phyloP scores from a whole-genome alignment of 83 land plant species.

The Picea abies region DNA sequence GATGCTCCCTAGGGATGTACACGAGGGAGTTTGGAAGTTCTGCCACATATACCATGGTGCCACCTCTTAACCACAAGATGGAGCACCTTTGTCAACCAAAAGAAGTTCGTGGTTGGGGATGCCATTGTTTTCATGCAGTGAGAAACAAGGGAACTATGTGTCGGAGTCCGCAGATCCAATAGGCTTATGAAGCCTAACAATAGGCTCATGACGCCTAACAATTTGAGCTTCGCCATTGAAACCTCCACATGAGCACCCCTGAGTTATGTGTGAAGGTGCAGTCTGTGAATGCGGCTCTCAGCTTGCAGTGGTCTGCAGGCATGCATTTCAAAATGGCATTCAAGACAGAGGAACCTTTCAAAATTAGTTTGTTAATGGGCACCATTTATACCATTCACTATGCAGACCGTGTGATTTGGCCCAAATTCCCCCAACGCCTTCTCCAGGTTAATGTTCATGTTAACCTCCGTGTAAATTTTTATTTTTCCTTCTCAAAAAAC shows the following conservation, averaged over 20 bases:
- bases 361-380: conserved; percentile 97
- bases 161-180: no score
- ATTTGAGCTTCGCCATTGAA: conserved; percentile 36
- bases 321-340: conserved; percentile 96
- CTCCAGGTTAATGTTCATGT: conserved; percentile 61
- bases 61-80: conserved; percentile 95
- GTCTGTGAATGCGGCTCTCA: conserved; percentile 65
- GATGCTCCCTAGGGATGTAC: conserved; percentile 85
- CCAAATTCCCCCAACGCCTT: conserved; percentile 92
- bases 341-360: conserved; percentile 87
- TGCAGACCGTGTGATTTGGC: conserved; percentile 81
- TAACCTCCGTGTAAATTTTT: no score
- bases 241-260: conserved; percentile 77
- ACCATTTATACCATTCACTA: conserved; percentile 73
- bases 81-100: conserved; percentile 92
- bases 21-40: conserved; percentile 91
- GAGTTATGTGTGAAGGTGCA: conserved; percentile 83
- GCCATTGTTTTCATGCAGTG: conserved; percentile 83
- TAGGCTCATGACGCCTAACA: conserved; percentile 10
- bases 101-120: conserved; percentile 95
- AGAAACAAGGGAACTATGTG: conserved; percentile 34
- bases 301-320: conserved; percentile 72
- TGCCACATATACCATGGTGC: conserved; percentile 91
- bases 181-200: neutral
- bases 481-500: no score